Base-by-base conservation (phyloP, 768 basidiomycete genomes). In the Pholiota conissans region DNA sequence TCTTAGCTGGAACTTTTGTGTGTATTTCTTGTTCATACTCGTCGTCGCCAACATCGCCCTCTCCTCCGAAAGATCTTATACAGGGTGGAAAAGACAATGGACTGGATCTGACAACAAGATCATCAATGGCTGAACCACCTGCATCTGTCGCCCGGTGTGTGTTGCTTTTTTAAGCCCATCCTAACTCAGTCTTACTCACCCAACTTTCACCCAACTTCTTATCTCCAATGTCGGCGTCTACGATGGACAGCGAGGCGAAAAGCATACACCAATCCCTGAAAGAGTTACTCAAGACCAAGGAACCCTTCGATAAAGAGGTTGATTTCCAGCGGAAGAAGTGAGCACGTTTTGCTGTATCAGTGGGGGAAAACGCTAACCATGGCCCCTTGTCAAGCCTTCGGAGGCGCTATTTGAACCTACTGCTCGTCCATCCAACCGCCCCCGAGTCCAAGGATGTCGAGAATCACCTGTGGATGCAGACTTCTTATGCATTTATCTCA, bases 391-490 rank as follows among this genome's bases (percentile, higher is more conserved):
- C 32, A 62, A 93, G 90, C 67, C 78, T 93, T 56, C 84, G 91
- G 50, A 82, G 84, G 53, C 83, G 82, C 40, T 86, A 91, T 69
- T 76, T 93, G 49, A 82, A 78, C 46, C 76, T 92, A 34, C 79
- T 93, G 18, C 80, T 92, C 61, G 69, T 84, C 20, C 77, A 90
- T 66, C 87, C 90, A 1, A 84, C 81, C 64, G 79, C 88, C 40
- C 82, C 79, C 49, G 90, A 92, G 71, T 85, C 87, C 48, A 86
- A 87, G 67, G 89, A 92, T 74, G 84, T 84, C 39, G 90, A 94
- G 68, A 90, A 82, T 28, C 86, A 90, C 61, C 81, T 96, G 8
- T 96, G 94, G 93, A 91, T 94, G 85, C 89, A 93, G 68, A 95
- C 94, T 0, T 90, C 91, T 34, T 91, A 96, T 72, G 79, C 84